Evolutionary conservation across 306 rosid species (phyloP), one percentile per base, ranked within the genome.

Genomic region (Cicer bijugum): DNA sequence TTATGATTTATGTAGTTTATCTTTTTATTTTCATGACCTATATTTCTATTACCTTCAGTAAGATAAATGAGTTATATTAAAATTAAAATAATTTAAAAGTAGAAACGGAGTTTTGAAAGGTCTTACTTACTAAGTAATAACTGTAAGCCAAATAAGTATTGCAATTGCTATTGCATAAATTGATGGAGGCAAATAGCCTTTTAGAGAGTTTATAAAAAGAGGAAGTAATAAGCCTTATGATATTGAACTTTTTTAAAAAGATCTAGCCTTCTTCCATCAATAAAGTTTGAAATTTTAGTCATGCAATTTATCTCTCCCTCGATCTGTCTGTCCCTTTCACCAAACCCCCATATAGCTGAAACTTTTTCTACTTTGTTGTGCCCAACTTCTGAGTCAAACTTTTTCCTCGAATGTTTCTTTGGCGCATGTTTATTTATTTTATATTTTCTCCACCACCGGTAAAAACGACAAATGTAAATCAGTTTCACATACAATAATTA

Each of bases 151-250:
- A 15, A 57, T 16, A 35, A 45, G 42, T 20, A 43, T 33, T 28
- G 33, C 33, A 2, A 28, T 28, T 28, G 33, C 33, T 28, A 28
- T 28, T 28, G 60, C 58, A 40, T 19, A 38, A 42, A 3, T 33
- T 67, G 59, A 14, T 53, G 74, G 74, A 55, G 67, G 59, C 17
- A 67, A 56, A 45, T 73, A 42, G 11, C 38, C 67, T 9, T 28
- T 5, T 17, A 14, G 9, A 14, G 9, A 33, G 48, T 9, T 73
- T 33, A 33, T 33, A 23, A 7, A 57, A 71, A 44, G 23, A 35
- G 7, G 62, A 63, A 17, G 51, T 20, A 38, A 62, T 12, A 63
- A 19, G 42, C 16, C 40, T 63, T 75, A 17, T 14, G 33, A 12
- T 17, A 11, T 77, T 9, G 9, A 58, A 17, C 37, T 39, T 66